Conservation (phyloP, 108 stramenopile genomes). For the Cylindrotheca fusiformis region DNA sequence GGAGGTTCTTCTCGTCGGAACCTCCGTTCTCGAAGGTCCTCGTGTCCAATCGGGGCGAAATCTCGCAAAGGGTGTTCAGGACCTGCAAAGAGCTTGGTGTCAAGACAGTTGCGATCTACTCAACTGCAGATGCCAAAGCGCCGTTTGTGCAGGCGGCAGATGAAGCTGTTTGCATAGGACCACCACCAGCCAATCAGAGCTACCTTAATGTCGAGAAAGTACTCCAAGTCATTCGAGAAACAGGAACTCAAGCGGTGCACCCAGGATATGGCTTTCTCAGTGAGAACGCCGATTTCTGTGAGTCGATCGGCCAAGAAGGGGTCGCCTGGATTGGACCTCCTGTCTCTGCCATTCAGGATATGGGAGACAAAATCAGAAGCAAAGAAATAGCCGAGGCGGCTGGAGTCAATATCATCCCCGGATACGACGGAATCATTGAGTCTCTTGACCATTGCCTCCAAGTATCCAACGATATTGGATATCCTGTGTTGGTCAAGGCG, state of each 20-base stretch:
- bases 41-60: slow-evolving; percentile 96
- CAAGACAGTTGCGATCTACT: slow-evolving; percentile 84
- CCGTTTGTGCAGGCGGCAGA: slow-evolving; percentile 52
- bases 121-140: slow-evolving; percentile 73
- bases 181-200: slow-evolving; percentile 65
- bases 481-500: slow-evolving; percentile 88
- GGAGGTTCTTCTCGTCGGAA: slow-evolving; percentile 14
- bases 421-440: slow-evolving; percentile 58
- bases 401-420: slow-evolving; percentile 88
- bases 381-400: slow-evolving; percentile 65
- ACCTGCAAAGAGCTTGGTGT: slow-evolving; percentile 74
- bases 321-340: slow-evolving; percentile 89
- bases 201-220: slow-evolving; percentile 83
- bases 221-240: slow-evolving; percentile 53
- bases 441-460: slow-evolving; percentile 39
- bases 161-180: slow-evolving; percentile 83
- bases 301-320: slow-evolving; percentile 40
- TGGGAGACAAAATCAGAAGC: slow-evolving; percentile 90
- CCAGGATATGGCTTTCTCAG: slow-evolving; percentile 93
- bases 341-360: slow-evolving; percentile 63
- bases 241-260: slow-evolving; percentile 90
- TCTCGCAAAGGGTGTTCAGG: slow-evolving; percentile 87
- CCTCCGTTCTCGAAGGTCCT: slow-evolving; percentile 65
- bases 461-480: slow-evolving; percentile 60
- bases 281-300: slow-evolving; percentile 87